A percentile compares a stretch with the other conserved stretches of the same genome.
phyloP scores from a whole-genome alignment of 192 early-diverging fungal genomes.

The Coemansia sp. region DNA sequence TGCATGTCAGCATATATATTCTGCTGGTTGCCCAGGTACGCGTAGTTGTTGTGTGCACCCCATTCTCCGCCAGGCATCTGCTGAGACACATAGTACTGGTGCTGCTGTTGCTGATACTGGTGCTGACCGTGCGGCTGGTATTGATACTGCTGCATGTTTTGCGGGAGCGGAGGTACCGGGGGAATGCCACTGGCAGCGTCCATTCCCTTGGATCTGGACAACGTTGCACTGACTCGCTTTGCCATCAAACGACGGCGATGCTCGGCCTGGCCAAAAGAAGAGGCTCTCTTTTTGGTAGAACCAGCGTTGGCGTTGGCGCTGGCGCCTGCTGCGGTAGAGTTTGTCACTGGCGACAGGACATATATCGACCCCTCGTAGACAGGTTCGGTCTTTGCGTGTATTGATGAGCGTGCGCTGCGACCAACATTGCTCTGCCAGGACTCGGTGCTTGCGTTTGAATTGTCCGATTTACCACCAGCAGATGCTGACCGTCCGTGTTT shows the following conservation, averaged over 20 bases:
- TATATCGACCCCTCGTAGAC: slow-evolving; percentile 32
- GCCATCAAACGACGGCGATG: slow-evolving; percentile 8
- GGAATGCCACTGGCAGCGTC: slow-evolving; percentile 6
- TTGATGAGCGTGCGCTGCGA: slow-evolving; percentile 21
- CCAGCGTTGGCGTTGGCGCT: background rate
- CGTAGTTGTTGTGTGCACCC: background rate
- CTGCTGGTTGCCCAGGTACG: slow-evolving; percentile 1
- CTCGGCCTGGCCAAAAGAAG: slow-evolving; percentile 5
- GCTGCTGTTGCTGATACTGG: background rate
- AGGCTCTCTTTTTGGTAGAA: background rate
- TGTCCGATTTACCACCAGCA: slow-evolving; percentile 12
- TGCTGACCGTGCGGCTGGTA: background rate
- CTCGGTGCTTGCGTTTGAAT: slow-evolving; percentile 27
- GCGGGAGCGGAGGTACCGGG: slow-evolving; percentile 48
- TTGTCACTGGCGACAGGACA: slow-evolving; percentile 15
- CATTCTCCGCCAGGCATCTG: background rate
- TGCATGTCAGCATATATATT: slow-evolving; percentile 19
- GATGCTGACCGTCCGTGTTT: slow-evolving; percentile 16
- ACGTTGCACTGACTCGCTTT: background rate
- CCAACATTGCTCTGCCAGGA: slow-evolving; percentile 51
- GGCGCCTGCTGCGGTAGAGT: slow-evolving; percentile 3
- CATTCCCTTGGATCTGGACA: slow-evolving; percentile 2
- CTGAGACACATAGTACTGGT: background rate
- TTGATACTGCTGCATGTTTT: background rate
- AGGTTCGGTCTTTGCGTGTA: slow-evolving; percentile 39